A percentile compares a stretch with the other conserved stretches of the same genome.
Evolutionary conservation across 345 rosid genomes (phyloP).

Genomic region (Aquilaria sinensis): DNA sequence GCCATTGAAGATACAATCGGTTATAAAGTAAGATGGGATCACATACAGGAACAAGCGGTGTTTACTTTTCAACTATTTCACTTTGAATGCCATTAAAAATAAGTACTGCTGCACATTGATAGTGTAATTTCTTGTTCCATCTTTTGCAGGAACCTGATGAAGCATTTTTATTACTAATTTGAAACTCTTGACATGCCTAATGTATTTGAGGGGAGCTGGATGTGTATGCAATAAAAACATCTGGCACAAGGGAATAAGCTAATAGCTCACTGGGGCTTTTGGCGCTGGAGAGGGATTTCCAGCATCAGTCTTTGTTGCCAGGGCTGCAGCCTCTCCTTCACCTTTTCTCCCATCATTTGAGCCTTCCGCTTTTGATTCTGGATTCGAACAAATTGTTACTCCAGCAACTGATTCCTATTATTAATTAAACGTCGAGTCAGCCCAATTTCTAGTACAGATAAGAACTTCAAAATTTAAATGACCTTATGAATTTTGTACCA

Average conservation of each 20-base stretch:
- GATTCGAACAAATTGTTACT: constrained; percentile 21
- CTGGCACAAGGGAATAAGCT: neutral
- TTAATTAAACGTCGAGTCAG: neutral
- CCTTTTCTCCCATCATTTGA: constrained; percentile 30
- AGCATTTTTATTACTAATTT: no score
- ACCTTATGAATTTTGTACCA: no score
- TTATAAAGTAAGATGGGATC: neutral
- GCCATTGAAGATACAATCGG: neutral
- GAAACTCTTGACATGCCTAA: neutral
- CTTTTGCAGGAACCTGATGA: neutral
- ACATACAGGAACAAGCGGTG: neutral
- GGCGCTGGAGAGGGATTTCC: constrained; percentile 23
- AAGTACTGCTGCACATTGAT: neutral
- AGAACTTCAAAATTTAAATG: no score
- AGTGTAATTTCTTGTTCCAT: neutral
- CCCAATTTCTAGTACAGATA: no score
- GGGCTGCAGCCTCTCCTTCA: constrained; percentile 35
- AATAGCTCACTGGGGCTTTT: constrained; percentile 42
- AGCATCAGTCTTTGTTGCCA: constrained; percentile 31
- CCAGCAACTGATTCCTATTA: constrained; percentile 35
- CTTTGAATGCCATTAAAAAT: neutral
- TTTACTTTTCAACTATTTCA: neutral
- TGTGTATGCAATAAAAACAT: neutral
- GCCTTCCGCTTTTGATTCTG: constrained; percentile 32
- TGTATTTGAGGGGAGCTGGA: neutral